phyloP scores from a whole-genome alignment of 768 basidiomycete genomes.

The Russula brevipes region DNA sequence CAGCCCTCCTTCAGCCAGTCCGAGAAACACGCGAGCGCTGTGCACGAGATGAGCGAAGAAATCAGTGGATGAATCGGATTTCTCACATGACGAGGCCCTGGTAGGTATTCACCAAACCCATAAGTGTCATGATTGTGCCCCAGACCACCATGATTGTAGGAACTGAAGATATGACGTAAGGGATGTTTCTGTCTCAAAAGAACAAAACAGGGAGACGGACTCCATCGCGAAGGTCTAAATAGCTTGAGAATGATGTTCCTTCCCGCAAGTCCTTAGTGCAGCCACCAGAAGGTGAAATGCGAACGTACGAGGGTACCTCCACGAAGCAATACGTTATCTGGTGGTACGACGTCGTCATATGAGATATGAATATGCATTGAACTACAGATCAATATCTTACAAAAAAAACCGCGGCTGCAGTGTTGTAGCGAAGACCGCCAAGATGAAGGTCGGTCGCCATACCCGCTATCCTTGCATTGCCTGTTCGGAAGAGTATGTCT shows the following conservation, averaged over 20 bases:
- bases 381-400: slow-evolving; percentile 20
- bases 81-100: slow-evolving; percentile 33
- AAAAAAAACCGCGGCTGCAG: slow-evolving; percentile 38
- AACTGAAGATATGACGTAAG: slow-evolving; percentile 31
- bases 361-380: background rate
- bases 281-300: background rate
- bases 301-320: slow-evolving; percentile 37
- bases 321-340: slow-evolving; percentile 37
- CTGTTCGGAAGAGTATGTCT: background rate
- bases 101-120: slow-evolving; percentile 36
- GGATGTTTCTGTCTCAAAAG: background rate
- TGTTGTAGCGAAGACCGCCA: slow-evolving; percentile 35
- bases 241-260: slow-evolving; percentile 39
- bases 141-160: slow-evolving; percentile 38
- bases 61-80: background rate
- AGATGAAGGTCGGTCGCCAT: slow-evolving; percentile 38
- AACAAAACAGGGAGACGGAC: slow-evolving; percentile 25
- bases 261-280: background rate
- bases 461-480: slow-evolving; percentile 38
- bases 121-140: slow-evolving; percentile 38
- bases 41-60: background rate
- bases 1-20: slow-evolving; percentile 43
- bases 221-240: slow-evolving; percentile 35
- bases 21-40: slow-evolving; percentile 42
- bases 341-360: background rate